Base-by-base conservation (phyloP, 495 filamentous ascomycete species). In the Schizothecium vesticola region DNA sequence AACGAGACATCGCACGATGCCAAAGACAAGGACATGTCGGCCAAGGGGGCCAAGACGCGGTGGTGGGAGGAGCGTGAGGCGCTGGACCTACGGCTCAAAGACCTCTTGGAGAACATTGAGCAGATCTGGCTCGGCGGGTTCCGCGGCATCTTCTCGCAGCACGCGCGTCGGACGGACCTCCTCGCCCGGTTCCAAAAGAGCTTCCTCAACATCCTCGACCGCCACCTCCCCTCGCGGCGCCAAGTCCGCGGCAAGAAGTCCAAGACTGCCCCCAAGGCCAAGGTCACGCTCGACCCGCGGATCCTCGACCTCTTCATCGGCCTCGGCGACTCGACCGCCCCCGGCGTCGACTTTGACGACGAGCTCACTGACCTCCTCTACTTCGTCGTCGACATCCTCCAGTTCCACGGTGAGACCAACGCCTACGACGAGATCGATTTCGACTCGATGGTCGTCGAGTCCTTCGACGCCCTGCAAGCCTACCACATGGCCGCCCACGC, bases 371-470 rank as follows among this genome's bases (percentile, higher is more conserved):
- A 99, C 76, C 80, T 99, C 60, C 84, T 99, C 0, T 97, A 97
- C 77, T 98, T 97, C 73, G 92, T 98, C 10, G 89, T 98, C 5
- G 95, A 99, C 75, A 94, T 98, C 61, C 81, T 98, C 28, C 96
- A 98, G 78, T 99, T 98, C 78, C 91, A 96, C 70, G 95, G 95
- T 2, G 95, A 99, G 78, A 86, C 89, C 31, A 98, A 98, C 77
- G 95, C 96, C 2, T 97, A 97, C 80, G 96, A 98, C 74, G 95
- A 99, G 80, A 90, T 99, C 72, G 94, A 99, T 75, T 94, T 97
- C 71, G 95, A 99, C 73, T 85, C 87, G 63, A 93, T 97, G 84
- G 87, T 91, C 19, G 82, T 97, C 21, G 92, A 95, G 55, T 92
- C 91, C 1, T 84, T 89, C 8, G 92, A 96, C 75, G 91, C 92